Evolutionary conservation across 352 stramenopile genomes (phyloP).

Genomic region (Halophytophthora polymorphica): DNA sequence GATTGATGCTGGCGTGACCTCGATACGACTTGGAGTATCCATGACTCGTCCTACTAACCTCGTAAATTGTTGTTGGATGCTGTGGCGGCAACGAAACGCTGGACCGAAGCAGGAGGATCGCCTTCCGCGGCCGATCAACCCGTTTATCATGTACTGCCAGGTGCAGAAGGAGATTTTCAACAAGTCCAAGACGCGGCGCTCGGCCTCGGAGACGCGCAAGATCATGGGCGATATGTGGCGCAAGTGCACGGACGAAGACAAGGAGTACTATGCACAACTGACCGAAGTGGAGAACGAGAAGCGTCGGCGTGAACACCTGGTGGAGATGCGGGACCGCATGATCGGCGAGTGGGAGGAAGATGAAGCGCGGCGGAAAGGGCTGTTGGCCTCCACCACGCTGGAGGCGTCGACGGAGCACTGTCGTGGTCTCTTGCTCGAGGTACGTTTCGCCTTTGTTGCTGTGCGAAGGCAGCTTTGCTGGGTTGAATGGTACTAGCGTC

Average conservation of each 20-base stretch:
- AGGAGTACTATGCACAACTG: conserved; percentile 74
- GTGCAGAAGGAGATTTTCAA: conserved; percentile 65
- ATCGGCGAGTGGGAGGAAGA: conserved; percentile 81
- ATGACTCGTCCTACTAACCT: too few species aligned
- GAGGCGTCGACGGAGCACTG: conserved; percentile 59
- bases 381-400: conserved; percentile 52
- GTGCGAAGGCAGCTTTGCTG: not conserved
- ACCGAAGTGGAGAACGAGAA: conserved; percentile 82
- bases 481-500: not conserved
- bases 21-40: too few species aligned
- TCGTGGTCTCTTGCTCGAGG: conserved; percentile 65
- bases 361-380: conserved; percentile 55
- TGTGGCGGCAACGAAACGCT: too few species aligned
- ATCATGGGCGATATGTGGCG: conserved; percentile 84
- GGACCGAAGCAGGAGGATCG: conserved; percentile 64
- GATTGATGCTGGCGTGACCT: not conserved
- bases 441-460: conserved; percentile 15
- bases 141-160: conserved; percentile 83
- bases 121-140: conserved; percentile 65
- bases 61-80: not conserved
- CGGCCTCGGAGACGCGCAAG: conserved; percentile 69
- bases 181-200: conserved; percentile 49
- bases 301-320: conserved; percentile 61
- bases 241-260: conserved; percentile 78
- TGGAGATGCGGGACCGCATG: conserved; percentile 64